Evolutionary conservation across 306 rosid genomes (phyloP).

Genomic region (Fagus crenata): DNA sequence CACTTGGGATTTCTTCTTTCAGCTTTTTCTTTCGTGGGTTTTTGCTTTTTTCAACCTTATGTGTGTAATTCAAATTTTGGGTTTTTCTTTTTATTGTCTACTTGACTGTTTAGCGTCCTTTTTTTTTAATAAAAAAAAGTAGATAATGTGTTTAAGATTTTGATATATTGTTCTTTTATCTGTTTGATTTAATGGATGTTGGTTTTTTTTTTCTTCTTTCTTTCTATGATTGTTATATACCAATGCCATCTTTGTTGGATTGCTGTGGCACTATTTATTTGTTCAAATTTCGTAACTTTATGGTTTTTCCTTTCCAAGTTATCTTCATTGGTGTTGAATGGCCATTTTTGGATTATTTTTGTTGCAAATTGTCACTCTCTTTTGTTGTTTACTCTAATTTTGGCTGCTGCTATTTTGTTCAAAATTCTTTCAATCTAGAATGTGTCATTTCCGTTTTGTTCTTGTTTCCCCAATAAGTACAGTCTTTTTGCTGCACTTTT

Average conservation of each 20-base stretch:
- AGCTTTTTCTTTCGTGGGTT: conserved; percentile 9
- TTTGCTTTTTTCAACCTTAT: neutral
- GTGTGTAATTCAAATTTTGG: neutral
- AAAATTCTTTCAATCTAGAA: neutral
- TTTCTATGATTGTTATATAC: neutral
- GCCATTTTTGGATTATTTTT: conserved; percentile 11
- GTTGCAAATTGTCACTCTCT: neutral
- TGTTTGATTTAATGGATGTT: neutral
- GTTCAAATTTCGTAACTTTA: neutral
- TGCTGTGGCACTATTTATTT: neutral
- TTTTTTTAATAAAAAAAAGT: neutral
- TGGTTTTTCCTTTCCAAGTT: neutral
- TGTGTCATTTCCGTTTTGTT: conserved; percentile 17
- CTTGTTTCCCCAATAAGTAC: neutral
- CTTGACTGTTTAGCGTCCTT: neutral
- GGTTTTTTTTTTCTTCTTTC: neutral
- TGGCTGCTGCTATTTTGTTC: neutral
- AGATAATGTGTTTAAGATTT: neutral
- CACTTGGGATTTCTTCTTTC: neutral
- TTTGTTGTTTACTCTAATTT: conserved; percentile 1
- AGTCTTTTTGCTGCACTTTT: neutral
- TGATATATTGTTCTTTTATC: neutral
- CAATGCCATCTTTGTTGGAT: neutral
- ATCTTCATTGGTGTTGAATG: neutral
- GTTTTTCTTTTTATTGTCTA: neutral